Evolutionary conservation across 2,329 filamentous ascomycete species (phyloP).

Genomic region (Coleophoma cylindrospora): DNA sequence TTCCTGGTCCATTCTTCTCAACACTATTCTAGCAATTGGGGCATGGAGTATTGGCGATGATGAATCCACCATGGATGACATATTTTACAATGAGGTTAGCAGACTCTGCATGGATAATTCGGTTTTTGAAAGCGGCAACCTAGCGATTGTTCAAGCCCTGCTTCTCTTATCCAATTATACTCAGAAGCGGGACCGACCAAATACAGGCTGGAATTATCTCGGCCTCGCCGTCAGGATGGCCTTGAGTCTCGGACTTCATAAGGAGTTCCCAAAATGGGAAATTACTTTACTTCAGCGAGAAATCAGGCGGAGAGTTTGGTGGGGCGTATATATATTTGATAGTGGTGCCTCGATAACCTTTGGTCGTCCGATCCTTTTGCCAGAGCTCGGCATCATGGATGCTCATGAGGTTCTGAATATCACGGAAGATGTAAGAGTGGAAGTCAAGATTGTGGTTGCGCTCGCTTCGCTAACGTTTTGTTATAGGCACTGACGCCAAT

Average conservation of each 20-base stretch:
- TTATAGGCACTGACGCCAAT: slow-evolving; percentile 28
- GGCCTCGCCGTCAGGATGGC: slow-evolving; percentile 47
- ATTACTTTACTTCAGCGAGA: slow-evolving; percentile 25
- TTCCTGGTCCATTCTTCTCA: slow-evolving; percentile 13
- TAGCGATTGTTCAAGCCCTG: slow-evolving; percentile 40
- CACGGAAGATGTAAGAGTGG: slow-evolving; percentile 7
- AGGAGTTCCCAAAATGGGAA: slow-evolving; percentile 32
- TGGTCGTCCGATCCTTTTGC: slow-evolving; percentile 27
- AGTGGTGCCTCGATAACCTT: slow-evolving; percentile 42
- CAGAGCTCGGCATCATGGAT: slow-evolving; percentile 9
- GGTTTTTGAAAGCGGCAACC: slow-evolving; percentile 38
- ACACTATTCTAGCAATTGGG: slow-evolving; percentile 13
- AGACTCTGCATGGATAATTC: slow-evolving; percentile 31
- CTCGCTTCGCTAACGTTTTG: too few relatives aligned
- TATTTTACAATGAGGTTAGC: slow-evolving; percentile 7
- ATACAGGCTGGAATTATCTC: slow-evolving; percentile 45
- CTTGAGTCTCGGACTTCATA: slow-evolving; percentile 42
- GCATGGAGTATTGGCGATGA: slow-evolving; percentile 11
- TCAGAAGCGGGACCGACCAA: slow-evolving; percentile 43
- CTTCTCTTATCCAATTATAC: slow-evolving; percentile 41
- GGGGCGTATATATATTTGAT: slow-evolving; percentile 39
- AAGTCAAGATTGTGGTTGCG: too few relatives aligned
- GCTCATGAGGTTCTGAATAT: slow-evolving; percentile 12
- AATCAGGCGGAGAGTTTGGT: slow-evolving; percentile 34
- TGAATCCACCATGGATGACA: slow-evolving; percentile 7